These are phyloP conservation scores for Hyparrhenia diplandra DNA, from an alignment of 176 grass and related monocot species.

Conservation along the genomic window DNA sequence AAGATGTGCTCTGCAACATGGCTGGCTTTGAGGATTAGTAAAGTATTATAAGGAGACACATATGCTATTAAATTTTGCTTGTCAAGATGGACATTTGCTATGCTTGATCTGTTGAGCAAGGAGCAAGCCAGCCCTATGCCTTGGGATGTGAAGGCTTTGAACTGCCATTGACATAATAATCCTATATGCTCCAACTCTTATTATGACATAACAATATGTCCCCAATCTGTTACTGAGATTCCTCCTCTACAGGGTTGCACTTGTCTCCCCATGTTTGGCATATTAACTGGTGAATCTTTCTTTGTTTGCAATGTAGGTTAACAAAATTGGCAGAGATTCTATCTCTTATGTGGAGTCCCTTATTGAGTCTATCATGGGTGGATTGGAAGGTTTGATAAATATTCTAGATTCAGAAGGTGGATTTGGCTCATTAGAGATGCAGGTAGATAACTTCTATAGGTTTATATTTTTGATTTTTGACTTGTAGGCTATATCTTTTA, in stretches of 20 bases:
- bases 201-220: neutral
- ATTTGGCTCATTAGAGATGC: conserved; percentile 95
- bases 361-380: conserved; percentile 99
- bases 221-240: neutral
- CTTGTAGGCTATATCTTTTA: neutral
- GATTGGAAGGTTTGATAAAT: conserved; percentile 98
- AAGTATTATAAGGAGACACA: conserved; percentile 5
- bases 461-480: conserved; percentile 11
- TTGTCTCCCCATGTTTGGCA: neutral
- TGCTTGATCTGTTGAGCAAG: neutral
- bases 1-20: conserved; percentile 15
- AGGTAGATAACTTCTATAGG: conserved; percentile 60
- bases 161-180: conserved; percentile 23
- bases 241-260: neutral
- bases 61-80: conserved; percentile 14
- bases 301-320: conserved; percentile 50
- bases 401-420: conserved; percentile 98
- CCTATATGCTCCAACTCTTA: neutral
- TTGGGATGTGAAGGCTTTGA: neutral
- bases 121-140: neutral
- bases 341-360: conserved; percentile 96
- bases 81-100: neutral
- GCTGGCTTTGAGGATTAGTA: neutral
- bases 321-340: conserved; percentile 91
- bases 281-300: conserved; percentile 19